These are phyloP conservation scores for Elasticomyces elasticus DNA, from an alignment of 495 filamentous ascomycete species.

Conservation along the genomic window DNA sequence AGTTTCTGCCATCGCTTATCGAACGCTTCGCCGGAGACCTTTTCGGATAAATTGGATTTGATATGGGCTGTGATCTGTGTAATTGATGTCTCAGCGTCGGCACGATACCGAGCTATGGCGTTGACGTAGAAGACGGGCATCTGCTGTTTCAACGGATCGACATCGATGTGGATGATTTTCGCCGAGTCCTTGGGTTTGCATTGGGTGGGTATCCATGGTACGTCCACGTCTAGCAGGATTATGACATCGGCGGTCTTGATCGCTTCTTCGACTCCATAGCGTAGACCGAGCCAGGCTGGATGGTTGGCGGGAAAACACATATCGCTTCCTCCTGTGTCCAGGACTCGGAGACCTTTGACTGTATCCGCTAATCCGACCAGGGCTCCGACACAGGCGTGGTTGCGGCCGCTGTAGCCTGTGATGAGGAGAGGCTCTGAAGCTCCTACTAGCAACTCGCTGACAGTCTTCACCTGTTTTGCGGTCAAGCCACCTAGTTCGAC, in stretches of 20 bases:
- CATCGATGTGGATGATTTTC: conserved; percentile 34
- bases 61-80: conserved; percentile 55
- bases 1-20: conserved; percentile 46
- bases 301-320: conserved; percentile 93
- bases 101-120: conserved; percentile 64
- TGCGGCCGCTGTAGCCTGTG: conserved; percentile 74
- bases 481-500: conserved; percentile 70
- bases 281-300: conserved; percentile 58
- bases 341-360: conserved; percentile 67
- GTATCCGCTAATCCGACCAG: conserved; percentile 69
- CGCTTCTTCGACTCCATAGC: conserved; percentile 64
- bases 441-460: conserved; percentile 58
- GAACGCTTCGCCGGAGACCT: conserved; percentile 24
- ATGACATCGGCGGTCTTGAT: conserved; percentile 77
- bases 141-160: conserved; percentile 35
- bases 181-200: conserved; percentile 35
- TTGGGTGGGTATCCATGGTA: conserved; percentile 55
- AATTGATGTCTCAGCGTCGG: conserved; percentile 60
- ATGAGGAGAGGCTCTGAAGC: conserved; percentile 72
- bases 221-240: conserved; percentile 73
- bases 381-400: conserved; percentile 56
- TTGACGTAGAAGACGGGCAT: conserved; percentile 60
- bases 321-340: conserved; percentile 85
- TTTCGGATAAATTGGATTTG: conserved; percentile 33
- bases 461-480: conserved; percentile 50